These are phyloP conservation scores for Conringia planisiliqua DNA, from an alignment of 345 rosid species.

Conservation along the genomic window DNA sequence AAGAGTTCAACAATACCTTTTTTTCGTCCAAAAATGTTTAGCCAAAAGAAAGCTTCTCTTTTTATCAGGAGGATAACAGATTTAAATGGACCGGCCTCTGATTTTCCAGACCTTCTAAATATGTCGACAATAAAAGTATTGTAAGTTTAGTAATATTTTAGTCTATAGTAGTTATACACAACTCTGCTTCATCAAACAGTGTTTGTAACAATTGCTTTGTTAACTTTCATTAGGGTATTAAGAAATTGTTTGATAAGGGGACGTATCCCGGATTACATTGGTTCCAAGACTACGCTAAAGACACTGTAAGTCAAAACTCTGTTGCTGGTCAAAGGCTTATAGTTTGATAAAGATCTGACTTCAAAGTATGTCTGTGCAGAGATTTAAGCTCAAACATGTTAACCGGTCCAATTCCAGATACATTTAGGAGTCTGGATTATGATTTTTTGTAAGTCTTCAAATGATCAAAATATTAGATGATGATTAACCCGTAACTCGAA, in stretches of 20 bases:
- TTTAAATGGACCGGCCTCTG: conserved; percentile 47
- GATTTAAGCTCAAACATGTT: conserved; percentile 79
- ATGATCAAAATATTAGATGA: not conserved
- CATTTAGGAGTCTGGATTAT: conserved; percentile 14
- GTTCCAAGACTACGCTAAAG: conserved; percentile 30
- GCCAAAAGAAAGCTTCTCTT: not conserved
- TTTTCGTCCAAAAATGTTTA: not conserved
- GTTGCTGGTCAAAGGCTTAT: not conserved
- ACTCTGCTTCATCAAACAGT: conserved; percentile 2
- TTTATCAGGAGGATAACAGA: conserved; percentile 63
- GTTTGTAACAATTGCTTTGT: not conserved
- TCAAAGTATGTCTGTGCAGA: conserved; percentile 36
- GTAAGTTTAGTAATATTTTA: conserved; percentile 42
- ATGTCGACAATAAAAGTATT: conserved; percentile 22
- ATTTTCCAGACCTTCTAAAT: conserved; percentile 49
- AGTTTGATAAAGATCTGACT: not conserved
- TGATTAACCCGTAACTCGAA: not conserved
- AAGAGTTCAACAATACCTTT: not conserved
- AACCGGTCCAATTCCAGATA: conserved; percentile 48
- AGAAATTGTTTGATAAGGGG: conserved; percentile 59
- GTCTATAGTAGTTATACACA: not conserved
- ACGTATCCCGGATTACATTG: conserved; percentile 50
- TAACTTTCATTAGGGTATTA: conserved; percentile 46
- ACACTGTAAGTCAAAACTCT: conserved; percentile 48
- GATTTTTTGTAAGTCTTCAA: conserved; percentile 44